Conservation (phyloP, 2,329 filamentous ascomycete genomes). For the Ophiostoma piceae region DNA sequence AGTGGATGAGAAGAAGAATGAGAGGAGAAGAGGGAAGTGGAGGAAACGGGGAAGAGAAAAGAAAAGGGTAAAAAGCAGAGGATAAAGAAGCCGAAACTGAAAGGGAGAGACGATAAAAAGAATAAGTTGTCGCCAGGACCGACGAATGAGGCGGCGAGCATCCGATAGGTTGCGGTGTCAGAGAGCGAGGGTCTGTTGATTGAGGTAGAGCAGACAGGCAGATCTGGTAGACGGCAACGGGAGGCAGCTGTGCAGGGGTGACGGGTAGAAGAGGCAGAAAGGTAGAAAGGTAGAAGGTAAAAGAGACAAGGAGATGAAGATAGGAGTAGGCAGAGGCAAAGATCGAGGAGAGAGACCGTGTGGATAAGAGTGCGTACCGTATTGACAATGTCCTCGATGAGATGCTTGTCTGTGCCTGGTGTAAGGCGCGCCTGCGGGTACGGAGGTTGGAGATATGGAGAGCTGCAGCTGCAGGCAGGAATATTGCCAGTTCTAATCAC, state of each 20-base stretch:
- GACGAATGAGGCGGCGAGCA: slow-evolving; percentile 27
- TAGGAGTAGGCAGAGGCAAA: not conserved
- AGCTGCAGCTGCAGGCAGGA: not conserved
- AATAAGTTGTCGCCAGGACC: slow-evolving; percentile 16
- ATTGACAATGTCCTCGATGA: slow-evolving; percentile 6
- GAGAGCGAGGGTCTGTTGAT: slow-evolving; percentile 5
- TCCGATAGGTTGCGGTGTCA: slow-evolving; percentile 26
- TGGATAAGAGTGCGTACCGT: not conserved
- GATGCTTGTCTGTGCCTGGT: not conserved
- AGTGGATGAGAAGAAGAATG: not conserved
- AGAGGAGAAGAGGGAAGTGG: not conserved
- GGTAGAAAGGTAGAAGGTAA: too few species aligned
- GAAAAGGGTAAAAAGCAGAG: slow-evolving; percentile 1
- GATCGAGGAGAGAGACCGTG: not conserved
- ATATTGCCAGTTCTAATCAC: not conserved
- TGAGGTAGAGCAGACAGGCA: slow-evolving; percentile 9
- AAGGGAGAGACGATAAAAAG: slow-evolving; percentile 10
- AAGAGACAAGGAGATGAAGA: not conserved
- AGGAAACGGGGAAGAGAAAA: not conserved
- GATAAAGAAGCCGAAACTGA: not conserved
- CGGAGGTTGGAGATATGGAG: slow-evolving; percentile 5
- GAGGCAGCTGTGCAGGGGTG: not conserved
- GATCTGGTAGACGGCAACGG: not conserved
- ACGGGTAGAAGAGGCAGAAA: not conserved
- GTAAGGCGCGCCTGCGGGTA: slow-evolving; percentile 11